A percentile compares a stretch with the other conserved stretches of the same genome.
Evolutionary conservation across 2,329 filamentous ascomycete species (phyloP).

Genomic region (Blumeriella jaapii): DNA sequence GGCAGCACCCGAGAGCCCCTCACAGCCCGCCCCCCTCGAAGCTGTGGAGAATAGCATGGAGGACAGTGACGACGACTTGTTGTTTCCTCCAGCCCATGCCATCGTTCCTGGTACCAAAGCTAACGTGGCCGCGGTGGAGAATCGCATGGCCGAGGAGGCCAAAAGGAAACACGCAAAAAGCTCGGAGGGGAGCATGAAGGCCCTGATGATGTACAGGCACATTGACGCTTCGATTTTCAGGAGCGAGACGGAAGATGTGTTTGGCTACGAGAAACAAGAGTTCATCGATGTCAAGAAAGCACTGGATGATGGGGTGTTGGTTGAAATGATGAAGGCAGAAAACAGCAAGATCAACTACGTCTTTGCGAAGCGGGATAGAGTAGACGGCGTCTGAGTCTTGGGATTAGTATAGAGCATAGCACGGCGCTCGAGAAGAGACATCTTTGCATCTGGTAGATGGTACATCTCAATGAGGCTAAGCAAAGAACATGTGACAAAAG

Average conservation of each 20-base stretch:
- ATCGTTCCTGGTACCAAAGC: slow-evolving; percentile 32
- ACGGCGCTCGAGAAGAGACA: slow-evolving; percentile 9
- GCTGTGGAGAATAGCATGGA: slow-evolving; percentile 13
- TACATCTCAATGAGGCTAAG: neutral
- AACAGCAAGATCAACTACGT: slow-evolving; percentile 34
- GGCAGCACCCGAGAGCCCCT: slow-evolving; percentile 10
- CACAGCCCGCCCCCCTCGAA: slow-evolving; percentile 2
- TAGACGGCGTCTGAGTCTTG: neutral
- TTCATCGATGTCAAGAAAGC: slow-evolving; percentile 25
- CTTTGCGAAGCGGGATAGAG: slow-evolving; percentile 31
- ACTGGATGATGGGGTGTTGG: slow-evolving; percentile 40
- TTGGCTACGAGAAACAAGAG: slow-evolving; percentile 25
- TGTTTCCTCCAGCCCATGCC: slow-evolving; percentile 14
- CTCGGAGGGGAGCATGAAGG: slow-evolving; percentile 31
- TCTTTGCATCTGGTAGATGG: slow-evolving; percentile 1
- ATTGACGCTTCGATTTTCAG: slow-evolving; percentile 33
- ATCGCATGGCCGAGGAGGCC: slow-evolving; percentile 27
- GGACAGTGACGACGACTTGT: slow-evolving; percentile 25
- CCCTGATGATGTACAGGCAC: slow-evolving; percentile 43
- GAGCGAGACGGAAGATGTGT: slow-evolving; percentile 26
- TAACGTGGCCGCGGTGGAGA: slow-evolving; percentile 35
- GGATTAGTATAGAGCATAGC: slow-evolving; percentile 8
- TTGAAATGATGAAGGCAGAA: slow-evolving; percentile 35
- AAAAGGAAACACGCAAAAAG: slow-evolving; percentile 24
- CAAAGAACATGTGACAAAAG: neutral